Conservation (phyloP, 192 early-diverging fungal genomes). For the Funneliformis geosporum region DNA sequence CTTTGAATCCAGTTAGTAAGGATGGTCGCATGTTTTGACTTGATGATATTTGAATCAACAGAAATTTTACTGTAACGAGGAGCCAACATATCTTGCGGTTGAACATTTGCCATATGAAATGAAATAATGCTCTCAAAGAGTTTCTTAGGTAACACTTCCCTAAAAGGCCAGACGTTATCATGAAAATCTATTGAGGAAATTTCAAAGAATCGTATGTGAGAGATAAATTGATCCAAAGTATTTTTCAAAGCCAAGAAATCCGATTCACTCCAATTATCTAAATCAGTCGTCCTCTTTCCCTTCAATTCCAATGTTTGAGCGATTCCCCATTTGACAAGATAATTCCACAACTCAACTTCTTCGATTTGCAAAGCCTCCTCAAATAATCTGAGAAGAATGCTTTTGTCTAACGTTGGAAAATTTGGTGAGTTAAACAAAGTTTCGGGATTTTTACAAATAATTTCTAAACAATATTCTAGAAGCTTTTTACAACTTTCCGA, state of each 20-base stretch:
- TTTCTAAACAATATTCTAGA: constrained; percentile 5
- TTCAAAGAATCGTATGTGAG: constrained; percentile 12
- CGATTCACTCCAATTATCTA: background rate
- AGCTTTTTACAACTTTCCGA: background rate
- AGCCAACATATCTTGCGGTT: background rate
- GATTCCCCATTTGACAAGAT: constrained; percentile 23
- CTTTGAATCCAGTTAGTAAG: background rate
- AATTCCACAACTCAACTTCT: constrained; percentile 22
- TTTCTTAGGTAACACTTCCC: background rate
- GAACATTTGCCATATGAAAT: background rate
- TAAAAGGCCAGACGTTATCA: background rate
- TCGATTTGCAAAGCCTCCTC: constrained; percentile 12
- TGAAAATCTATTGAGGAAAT: constrained; percentile 18
- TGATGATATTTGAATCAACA: background rate
- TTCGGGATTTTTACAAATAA: constrained; percentile 16
- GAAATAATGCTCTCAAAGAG: background rate
- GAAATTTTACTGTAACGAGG: background rate
- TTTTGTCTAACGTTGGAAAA: constrained; percentile 10
- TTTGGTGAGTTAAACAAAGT: constrained; percentile 1
- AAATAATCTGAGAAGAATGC: constrained; percentile 7
- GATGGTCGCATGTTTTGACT: background rate
- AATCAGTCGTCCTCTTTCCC: background rate
- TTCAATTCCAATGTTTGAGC: background rate
- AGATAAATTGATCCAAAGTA: background rate
- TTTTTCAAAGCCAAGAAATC: constrained; percentile 3